Base-by-base conservation (phyloP, 441 rosid genomes). In the Aquilaria agallochum region DNA sequence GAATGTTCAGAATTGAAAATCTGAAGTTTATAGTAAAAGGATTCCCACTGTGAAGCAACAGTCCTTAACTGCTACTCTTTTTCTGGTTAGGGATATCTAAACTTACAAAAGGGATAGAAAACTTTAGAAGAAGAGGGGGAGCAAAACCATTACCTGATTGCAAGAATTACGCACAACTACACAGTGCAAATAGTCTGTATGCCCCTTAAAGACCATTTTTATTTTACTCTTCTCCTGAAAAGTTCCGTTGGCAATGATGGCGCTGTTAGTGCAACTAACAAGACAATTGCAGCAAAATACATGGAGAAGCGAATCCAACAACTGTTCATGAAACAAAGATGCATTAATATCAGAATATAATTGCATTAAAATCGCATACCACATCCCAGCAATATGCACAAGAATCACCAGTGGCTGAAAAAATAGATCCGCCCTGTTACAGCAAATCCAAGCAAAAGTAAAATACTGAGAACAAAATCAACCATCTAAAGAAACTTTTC, bases 321-420 rank as follows among this genome's bases (percentile, higher is more conserved):
- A 65, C 9, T 13, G 46, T 59, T 63, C 60, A 48, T 12, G 42
- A 31, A 20, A 42, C 8, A 34, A 20, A 56, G 65, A 74, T 12
- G 52, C 50, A 34, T 4, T 36, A 1, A 36, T 36, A 36, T 36
- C 42, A 36, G 67, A 74, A 58, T 47, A 69, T 59, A 75, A 36
- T 2, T 36, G 7, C 42, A 3, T 2, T 4, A 4, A 36, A 8
- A 36, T 36, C 67, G 74, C 88, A 68, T 93, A 90, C 98, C 95
- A 89, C 74, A 75, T 94, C 99, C 97, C 96, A 94, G 72, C 97
- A 87, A 80, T 94, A 91, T 11, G 96, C 97, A 64, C 83, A 82
- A 74, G 94, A 94, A 77, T 89, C 96, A 71, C 97, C 97, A 30
- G 90, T 88, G 46, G 94, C 97, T 0, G 99, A 83, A 68, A 80